phyloP scores from a whole-genome alignment of 805 yeast genomes.

The Metschnikowia rubicola region DNA sequence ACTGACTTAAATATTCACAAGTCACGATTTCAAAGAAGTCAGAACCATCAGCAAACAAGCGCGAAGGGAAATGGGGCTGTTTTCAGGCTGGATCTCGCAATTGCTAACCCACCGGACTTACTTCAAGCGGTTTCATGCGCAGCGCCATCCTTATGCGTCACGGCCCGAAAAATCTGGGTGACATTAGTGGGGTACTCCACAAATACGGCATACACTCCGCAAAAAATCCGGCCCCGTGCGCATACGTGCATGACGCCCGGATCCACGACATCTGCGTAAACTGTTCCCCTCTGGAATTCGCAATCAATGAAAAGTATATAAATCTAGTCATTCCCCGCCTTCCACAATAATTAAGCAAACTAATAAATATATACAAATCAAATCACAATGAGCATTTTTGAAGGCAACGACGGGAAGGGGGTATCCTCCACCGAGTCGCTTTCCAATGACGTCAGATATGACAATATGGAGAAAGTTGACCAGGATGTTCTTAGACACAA shows the following conservation, averaged over 20 bases:
- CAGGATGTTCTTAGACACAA: constrained; percentile 28
- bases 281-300: constrained; percentile 1
- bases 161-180: background rate
- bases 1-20: too few species aligned
- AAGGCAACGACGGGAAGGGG: constrained; percentile 17
- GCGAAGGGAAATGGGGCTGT: too few species aligned
- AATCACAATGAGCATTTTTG: constrained; percentile 18
- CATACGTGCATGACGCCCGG: constrained; percentile 2
- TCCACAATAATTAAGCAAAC: too few species aligned
- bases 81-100: too few species aligned
- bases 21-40: too few species aligned
- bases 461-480: constrained; percentile 22
- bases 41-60: too few species aligned
- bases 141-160: background rate
- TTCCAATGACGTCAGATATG: constrained; percentile 16
- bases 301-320: too few species aligned
- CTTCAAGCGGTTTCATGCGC: background rate
- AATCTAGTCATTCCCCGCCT: too few species aligned
- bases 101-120: too few species aligned
- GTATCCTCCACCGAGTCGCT: constrained; percentile 18
- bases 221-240: constrained; percentile 1
- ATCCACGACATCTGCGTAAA: background rate
- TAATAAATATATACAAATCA: background rate
- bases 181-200: constrained; percentile 4
- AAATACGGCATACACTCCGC: constrained; percentile 3